phyloP scores from a whole-genome alignment of 1,284 basidiomycete genomes.

The Leccinum subspadiceum region DNA sequence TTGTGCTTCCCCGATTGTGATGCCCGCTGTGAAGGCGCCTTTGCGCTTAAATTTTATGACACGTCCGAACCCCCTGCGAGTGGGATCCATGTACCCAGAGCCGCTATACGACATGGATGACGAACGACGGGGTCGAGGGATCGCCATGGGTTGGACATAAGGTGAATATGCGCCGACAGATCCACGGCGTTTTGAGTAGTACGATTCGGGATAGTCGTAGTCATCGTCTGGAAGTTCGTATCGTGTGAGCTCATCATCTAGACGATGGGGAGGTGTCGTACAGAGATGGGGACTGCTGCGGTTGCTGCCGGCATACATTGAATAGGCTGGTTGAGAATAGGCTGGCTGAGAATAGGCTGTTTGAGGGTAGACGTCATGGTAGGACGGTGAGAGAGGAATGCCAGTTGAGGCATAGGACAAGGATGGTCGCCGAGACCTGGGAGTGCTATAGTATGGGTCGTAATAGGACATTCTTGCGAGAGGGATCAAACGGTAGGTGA shows the following conservation, averaged over 20 bases:
- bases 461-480: slow-evolving; percentile 32
- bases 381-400: slow-evolving; percentile 21
- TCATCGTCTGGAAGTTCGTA: slow-evolving; percentile 26
- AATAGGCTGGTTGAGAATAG: neutral
- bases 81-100: slow-evolving; percentile 35
- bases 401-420: slow-evolving; percentile 26
- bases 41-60: slow-evolving; percentile 73
- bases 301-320: slow-evolving; percentile 24
- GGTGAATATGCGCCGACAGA: slow-evolving; percentile 22
- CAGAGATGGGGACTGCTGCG: slow-evolving; percentile 19
- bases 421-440: slow-evolving; percentile 30
- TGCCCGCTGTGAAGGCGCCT: slow-evolving; percentile 60
- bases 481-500: slow-evolving; percentile 5
- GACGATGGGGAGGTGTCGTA: slow-evolving; percentile 10
- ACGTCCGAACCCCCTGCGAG: slow-evolving; percentile 45
- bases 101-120: slow-evolving; percentile 54
- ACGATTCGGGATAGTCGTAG: slow-evolving; percentile 21
- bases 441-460: slow-evolving; percentile 29
- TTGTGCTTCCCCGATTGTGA: slow-evolving; percentile 70
- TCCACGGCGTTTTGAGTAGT: slow-evolving; percentile 24
- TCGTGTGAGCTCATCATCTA: slow-evolving; percentile 6
- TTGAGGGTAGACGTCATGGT: slow-evolving; percentile 17
- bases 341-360: slow-evolving; percentile 20
- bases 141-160: slow-evolving; percentile 21
- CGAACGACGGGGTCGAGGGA: slow-evolving; percentile 43